Evolutionary conservation across 352 stramenopile species (phyloP).

Genomic region (Phytopythium oedochilum): DNA sequence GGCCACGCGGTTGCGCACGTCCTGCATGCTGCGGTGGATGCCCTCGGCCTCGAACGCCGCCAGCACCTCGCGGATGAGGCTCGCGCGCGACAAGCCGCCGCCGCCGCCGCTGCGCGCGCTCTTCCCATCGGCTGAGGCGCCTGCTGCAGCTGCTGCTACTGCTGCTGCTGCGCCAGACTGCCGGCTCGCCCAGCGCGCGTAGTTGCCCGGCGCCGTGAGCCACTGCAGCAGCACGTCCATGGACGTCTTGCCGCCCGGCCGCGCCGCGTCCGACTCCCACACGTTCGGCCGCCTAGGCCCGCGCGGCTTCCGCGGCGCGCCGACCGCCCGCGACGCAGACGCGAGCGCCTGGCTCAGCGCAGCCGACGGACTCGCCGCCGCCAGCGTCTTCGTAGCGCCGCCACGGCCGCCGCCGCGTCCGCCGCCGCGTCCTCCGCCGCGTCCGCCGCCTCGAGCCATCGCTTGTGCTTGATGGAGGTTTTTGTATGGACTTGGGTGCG

Average conservation of each 20-base stretch:
- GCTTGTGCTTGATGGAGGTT: too few species aligned
- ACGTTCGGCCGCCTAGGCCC: neutral
- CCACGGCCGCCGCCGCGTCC: neutral
- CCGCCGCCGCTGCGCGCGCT: too few species aligned
- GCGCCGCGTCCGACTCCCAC: conserved; percentile 20
- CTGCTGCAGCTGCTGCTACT: too few species aligned
- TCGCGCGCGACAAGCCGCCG: neutral
- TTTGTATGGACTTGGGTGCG: too few species aligned
- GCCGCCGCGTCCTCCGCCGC: neutral
- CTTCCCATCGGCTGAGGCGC: neutral
- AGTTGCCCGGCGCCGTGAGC: conserved; percentile 24
- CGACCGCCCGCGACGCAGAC: neutral
- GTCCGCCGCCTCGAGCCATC: too few species aligned
- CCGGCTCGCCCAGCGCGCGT: conserved; percentile 11
- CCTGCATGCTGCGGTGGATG: conserved; percentile 9
- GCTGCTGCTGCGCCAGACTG: neutral
- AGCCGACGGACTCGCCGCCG: neutral
- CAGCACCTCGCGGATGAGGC: conserved; percentile 11
- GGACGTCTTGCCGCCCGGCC: conserved; percentile 10
- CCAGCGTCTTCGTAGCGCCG: neutral
- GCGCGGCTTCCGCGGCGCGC: neutral
- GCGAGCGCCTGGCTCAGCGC: conserved; percentile 6
- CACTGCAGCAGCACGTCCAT: conserved; percentile 29
- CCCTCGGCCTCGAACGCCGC: conserved; percentile 10
- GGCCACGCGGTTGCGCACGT: conserved; percentile 14